phyloP scores from a whole-genome alignment of 73 alveolate species.

The Symbiodinium pilosum region DNA sequence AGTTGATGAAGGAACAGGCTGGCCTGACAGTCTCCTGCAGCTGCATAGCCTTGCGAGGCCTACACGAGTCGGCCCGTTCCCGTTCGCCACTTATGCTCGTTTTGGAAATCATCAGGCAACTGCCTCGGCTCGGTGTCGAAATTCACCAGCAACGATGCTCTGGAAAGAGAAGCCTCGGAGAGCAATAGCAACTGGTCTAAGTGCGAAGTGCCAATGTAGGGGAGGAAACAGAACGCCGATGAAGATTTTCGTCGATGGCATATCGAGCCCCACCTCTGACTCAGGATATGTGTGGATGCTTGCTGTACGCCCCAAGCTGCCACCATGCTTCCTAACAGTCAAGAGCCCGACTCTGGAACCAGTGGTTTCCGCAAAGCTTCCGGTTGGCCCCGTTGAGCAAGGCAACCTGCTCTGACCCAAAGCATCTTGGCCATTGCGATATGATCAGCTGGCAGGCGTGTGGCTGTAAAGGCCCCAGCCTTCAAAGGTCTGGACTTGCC shows the following conservation, averaged over 20 bases:
- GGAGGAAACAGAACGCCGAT: conserved; percentile 65
- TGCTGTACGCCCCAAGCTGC: no score
- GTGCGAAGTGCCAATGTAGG: no score
- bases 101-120: no score
- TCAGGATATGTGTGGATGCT: neutral
- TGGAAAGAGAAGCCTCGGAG: conserved; percentile 53
- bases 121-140: conserved; percentile 89
- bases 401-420: conserved; percentile 18
- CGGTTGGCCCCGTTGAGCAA: conserved; percentile 83
- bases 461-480: no score
- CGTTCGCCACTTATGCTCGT: neutral
- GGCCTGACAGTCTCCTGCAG: conserved; percentile 60
- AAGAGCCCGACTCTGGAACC: conserved; percentile 51
- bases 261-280: conserved; percentile 60
- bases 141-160: conserved; percentile 88
- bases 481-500: neutral
- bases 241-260: conserved; percentile 83
- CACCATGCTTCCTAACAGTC: neutral
- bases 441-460: no score
- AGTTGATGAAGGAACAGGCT: neutral
- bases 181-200: neutral
- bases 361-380: conserved; percentile 87
- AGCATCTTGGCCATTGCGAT: neutral
- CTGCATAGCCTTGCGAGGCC: conserved; percentile 50
- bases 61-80: neutral